Base-by-base conservation (phyloP, 129 eudicot species). In the Helianthus annuus region DNA sequence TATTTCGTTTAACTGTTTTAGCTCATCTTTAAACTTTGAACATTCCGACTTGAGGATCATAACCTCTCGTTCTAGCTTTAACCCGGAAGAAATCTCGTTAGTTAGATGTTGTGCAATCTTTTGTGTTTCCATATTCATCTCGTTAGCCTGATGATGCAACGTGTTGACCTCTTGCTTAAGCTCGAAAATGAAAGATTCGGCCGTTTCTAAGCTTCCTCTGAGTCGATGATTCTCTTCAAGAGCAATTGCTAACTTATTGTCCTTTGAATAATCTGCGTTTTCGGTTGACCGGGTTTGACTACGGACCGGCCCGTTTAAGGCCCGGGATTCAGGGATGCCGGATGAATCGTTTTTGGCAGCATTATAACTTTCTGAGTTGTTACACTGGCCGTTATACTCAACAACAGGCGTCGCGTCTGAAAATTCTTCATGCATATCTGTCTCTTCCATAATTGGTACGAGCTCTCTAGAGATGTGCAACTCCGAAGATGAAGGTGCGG, bases 171-270 rank as follows among this genome's bases (percentile, higher is more conserved):
- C 99, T 52, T 65, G 64, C 76, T 80, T 88, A 59, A 95, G 96
- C 70, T 88, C 90, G 36, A 39, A 72, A 59, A 95, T 69, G 68
- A 96, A 88, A 45, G 92, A 83, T 38, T 95, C 94, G 4, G 99
- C 89, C 53, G 69, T 83, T 72, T 88, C 89, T 81, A 90, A 70
- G 84, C 84, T 82, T 67, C 73, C 88, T 75, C 80, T 83, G 49
- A 94, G 96, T 66, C 80, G 79, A 46, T 63, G 72, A 66, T 94
- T 90, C 79, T 90, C 97, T 76, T 82, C 91, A 58, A 66, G 78
- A 78, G 88, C 85, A 71, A 85, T 76, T 14, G 82, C 87, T 57
- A 93, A 74, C 15, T 84, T 80, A 44, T 82, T 80, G 74, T 87
- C 85, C 36, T 75, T 39, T 27, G 90, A 79, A 80, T 76, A 63